Evolutionary conservation across 139 green algal genomes (phyloP).

Genomic region (Coelastrella sp.): DNA sequence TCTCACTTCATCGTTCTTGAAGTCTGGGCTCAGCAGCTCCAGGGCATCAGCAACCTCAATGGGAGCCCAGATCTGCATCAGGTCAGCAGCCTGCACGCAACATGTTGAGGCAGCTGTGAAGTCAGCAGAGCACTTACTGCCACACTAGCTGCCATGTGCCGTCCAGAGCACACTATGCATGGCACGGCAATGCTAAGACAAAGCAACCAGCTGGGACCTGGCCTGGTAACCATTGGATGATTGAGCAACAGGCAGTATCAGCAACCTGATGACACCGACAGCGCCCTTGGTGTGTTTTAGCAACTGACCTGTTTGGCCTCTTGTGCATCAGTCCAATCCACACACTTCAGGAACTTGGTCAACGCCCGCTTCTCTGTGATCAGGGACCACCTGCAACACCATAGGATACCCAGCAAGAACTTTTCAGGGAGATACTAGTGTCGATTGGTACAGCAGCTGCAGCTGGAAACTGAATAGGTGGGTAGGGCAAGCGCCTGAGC

Average conservation of each 20-base stretch:
- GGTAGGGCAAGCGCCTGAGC: too few species aligned
- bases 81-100: slow-evolving; percentile 74
- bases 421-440: neutral
- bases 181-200: too few species aligned
- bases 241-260: too few species aligned
- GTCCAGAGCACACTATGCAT: too few species aligned
- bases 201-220: too few species aligned
- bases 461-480: neutral
- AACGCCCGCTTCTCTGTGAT: slow-evolving; percentile 81
- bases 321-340: slow-evolving; percentile 93
- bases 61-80: slow-evolving; percentile 91
- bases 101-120: too few species aligned
- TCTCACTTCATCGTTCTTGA: slow-evolving; percentile 81
- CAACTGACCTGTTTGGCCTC: slow-evolving; percentile 74
- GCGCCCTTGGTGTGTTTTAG: too few species aligned
- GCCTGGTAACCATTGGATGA: too few species aligned
- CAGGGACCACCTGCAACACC: neutral
- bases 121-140: too few species aligned
- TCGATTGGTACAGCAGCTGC: neutral
- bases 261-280: neutral
- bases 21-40: slow-evolving; percentile 94
- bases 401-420: neutral
- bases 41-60: slow-evolving; percentile 93
- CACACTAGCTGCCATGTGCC: too few species aligned
- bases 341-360: slow-evolving; percentile 87